A percentile compares a stretch with the other conserved stretches of the same genome.
Conservation (phyloP, 192 early-diverging fungal genomes). For the Glomus cerebriforme region DNA sequence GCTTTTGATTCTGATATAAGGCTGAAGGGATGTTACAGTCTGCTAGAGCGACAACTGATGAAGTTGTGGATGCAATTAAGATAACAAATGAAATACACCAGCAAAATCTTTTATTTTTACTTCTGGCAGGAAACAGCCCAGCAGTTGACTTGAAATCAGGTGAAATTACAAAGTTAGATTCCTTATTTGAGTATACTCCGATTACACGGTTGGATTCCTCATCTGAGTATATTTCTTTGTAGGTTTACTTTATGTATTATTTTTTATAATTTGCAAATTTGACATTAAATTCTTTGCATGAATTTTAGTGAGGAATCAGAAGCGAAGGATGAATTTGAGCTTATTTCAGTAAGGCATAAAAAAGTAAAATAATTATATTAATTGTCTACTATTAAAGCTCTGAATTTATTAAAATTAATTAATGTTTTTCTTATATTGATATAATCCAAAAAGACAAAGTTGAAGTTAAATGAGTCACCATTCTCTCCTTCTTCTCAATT, state of each 20-base stretch:
- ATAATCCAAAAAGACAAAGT: constrained; percentile 23
- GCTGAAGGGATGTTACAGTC: background rate
- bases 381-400: constrained; percentile 14
- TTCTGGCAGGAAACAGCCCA: background rate
- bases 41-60: background rate
- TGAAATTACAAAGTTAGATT: constrained; percentile 20
- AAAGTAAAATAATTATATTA: constrained; percentile 29
- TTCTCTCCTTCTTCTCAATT: constrained; percentile 7
- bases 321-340: background rate
- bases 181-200: constrained; percentile 31
- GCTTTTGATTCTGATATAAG: background rate
- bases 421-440: constrained; percentile 15
- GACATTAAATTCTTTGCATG: constrained; percentile 28
- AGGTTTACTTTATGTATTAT: constrained; percentile 10
- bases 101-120: background rate
- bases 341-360: constrained; percentile 7
- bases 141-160: background rate
- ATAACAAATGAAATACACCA: background rate
- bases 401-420: constrained; percentile 28
- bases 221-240: constrained; percentile 25
- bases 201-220: constrained; percentile 22
- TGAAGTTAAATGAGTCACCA: constrained; percentile 18
- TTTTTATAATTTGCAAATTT: constrained; percentile 32
- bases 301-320: constrained; percentile 17
- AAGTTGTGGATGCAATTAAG: background rate